Base-by-base conservation (phyloP, 371 early-diverging fungal genomes). In the Funneliformis caledonium region DNA sequence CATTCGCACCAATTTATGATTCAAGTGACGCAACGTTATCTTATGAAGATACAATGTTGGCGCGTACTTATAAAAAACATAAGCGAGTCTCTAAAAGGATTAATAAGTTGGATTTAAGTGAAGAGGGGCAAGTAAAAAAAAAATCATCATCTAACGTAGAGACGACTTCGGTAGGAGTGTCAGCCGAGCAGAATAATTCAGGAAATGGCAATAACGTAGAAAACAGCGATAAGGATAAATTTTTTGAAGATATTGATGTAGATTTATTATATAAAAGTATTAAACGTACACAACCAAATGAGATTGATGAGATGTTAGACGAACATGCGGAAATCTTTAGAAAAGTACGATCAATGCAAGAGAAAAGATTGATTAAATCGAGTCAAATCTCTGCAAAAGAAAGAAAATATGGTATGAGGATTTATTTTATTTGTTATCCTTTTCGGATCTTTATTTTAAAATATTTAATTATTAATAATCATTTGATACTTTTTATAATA, bases 1-100 rank as follows among this genome's bases (percentile, higher is more conserved):
- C 78, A 22, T 79, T 79, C 42, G 79, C 79, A 3, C 79, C 79
- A 4, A 79, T 45, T 52, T 69, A 64, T 68, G 70, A 79, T 69
- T 65, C 79, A n/a, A 14, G 52, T 26, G n/a, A 50, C 52, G 43
- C 69, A 9, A 56, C 60, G 11, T 37, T 79, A 14, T 56, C 79
- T 22, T 56, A 67, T 22, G 79, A 79, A 79, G 70, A 79, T 43
- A 69, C 65, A 10, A 48, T 59, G 22, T n/a, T 70, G 47, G 19
- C 62, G 33, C 31, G 43, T 8, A 16, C 62, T 43, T 37, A 31
- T 45, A 67, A 50, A 43, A 33, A 76, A 56, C 56, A 56, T 56
- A 7, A 4, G 2, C 56, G 56, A 19, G 6, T 33, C 11, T 16
- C 37, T 42, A 78, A 42, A 67, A 68, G n/a, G 16, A 68, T n/a